Percentiles rank a stretch among this genome's conserved stretches.
These are phyloP conservation scores for Thymus mandschuricus DNA, from an alignment of 257 asterid species.

Conservation along the genomic window DNA sequence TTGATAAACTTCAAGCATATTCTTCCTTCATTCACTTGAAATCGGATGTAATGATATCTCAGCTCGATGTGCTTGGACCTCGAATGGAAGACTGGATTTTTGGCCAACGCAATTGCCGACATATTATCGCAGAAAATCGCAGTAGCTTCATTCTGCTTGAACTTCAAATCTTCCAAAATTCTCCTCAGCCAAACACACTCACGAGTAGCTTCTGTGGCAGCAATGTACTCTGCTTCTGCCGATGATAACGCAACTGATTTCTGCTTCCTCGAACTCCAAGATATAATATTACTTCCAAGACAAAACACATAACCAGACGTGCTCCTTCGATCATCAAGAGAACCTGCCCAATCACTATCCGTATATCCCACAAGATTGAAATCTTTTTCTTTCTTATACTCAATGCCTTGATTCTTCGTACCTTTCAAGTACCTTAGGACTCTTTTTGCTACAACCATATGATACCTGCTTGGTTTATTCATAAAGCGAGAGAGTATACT, in stretches of 20 bases:
- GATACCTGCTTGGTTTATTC: neutral
- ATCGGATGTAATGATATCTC: neutral
- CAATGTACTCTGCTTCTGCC: neutral
- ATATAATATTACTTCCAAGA: too few relatives aligned
- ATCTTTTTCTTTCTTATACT: neutral
- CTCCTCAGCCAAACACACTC: neutral
- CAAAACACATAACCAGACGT: neutral
- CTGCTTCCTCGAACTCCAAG: too few relatives aligned
- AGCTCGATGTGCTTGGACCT: neutral
- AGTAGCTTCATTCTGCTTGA: neutral
- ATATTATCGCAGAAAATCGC: neutral
- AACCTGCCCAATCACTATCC: neutral
- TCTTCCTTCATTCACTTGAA: neutral
- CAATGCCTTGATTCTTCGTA: neutral
- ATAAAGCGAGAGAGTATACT: neutral
- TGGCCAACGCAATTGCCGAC: neutral
- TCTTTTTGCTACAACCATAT: neutral
- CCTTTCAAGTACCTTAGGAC: too few relatives aligned
- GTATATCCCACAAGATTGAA: neutral
- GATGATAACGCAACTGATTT: neutral
- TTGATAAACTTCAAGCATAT: conserved; percentile 1
- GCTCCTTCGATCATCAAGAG: neutral
- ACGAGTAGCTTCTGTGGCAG: neutral
- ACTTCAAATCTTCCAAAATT: neutral
- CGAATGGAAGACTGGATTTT: neutral